These are phyloP conservation scores for Cyberlindnera misumaiensis DNA, from an alignment of 805 yeast genomes.

Conservation along the genomic window DNA sequence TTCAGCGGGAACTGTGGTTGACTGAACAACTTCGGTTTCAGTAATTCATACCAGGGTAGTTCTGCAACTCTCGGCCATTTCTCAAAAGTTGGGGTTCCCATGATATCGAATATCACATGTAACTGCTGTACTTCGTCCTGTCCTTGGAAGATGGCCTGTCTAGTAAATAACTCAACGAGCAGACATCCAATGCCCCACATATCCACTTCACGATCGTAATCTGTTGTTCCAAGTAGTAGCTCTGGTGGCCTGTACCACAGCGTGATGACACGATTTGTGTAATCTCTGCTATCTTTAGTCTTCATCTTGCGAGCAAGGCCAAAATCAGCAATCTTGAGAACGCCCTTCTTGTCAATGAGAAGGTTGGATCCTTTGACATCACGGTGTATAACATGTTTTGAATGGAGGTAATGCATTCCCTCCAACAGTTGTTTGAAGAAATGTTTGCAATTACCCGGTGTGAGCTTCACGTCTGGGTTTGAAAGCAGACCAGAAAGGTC, in stretches of 20 bases:
- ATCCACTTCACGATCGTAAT: conserved; percentile 86
- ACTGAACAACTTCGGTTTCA: conserved; percentile 44
- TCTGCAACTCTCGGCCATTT: conserved; percentile 75
- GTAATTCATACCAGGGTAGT: conserved; percentile 90
- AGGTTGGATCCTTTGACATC: conserved; percentile 82
- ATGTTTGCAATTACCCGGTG: conserved; percentile 60
- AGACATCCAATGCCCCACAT: conserved; percentile 97
- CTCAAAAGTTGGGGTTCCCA: conserved; percentile 78
- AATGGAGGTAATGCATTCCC: conserved; percentile 66
- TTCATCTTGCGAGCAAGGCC: conserved; percentile 78
- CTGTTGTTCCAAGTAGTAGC: conserved; percentile 80
- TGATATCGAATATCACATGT: conserved; percentile 62
- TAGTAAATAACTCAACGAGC: conserved; percentile 70
- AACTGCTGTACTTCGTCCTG: conserved; percentile 83
- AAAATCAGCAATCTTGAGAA: conserved; percentile 70
- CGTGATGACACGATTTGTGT: conserved; percentile 92
- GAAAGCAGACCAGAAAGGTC: conserved; percentile 84
- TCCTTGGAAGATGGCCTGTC: conserved; percentile 79
- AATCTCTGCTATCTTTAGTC: conserved; percentile 49
- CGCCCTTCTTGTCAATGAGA: conserved; percentile 54
- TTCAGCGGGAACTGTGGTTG: conserved; percentile 32
- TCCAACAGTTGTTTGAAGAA: conserved; percentile 58
- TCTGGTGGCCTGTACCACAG: conserved; percentile 98
- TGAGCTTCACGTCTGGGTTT: conserved; percentile 59
- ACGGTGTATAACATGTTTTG: conserved; percentile 63